phyloP scores from a whole-genome alignment of 1,284 basidiomycete genomes.

The Leucoagaricus sp. region DNA sequence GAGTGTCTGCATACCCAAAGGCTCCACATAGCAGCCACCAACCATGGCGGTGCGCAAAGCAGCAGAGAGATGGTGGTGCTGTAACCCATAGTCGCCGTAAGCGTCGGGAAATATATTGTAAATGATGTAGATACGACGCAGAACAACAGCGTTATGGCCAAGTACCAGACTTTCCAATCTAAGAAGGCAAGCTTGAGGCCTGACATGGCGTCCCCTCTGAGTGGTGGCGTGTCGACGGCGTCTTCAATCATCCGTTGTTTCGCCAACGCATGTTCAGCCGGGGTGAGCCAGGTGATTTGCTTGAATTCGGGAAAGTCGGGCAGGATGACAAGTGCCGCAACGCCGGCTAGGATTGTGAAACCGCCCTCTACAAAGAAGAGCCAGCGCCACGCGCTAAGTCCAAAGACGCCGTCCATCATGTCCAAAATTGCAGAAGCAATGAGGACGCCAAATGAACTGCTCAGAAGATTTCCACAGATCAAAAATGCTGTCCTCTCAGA shows the following conservation, averaged over 20 bases:
- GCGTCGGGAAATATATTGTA: constrained; percentile 69
- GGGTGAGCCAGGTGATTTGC: constrained; percentile 57
- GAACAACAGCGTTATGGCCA: constrained; percentile 54
- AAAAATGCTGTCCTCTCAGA: constrained; percentile 75
- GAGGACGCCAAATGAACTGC: constrained; percentile 81
- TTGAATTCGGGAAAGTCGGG: constrained; percentile 71
- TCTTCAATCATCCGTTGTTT: constrained; percentile 75
- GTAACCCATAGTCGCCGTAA: constrained; percentile 70
- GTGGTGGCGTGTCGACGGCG: constrained; percentile 42
- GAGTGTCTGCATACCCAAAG: constrained; percentile 62
- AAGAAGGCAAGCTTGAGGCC: constrained; percentile 61
- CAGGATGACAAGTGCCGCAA: constrained; percentile 65
- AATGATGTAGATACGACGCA: constrained; percentile 64
- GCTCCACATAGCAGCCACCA: constrained; percentile 61
- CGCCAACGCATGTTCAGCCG: constrained; percentile 66
- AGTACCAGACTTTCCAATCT: constrained; percentile 77
- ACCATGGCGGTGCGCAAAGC: constrained; percentile 79
- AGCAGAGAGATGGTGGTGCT: constrained; percentile 62
- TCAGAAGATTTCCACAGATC: constrained; percentile 71
- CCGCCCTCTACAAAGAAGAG: constrained; percentile 72
- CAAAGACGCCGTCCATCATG: constrained; percentile 69
- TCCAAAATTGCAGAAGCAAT: constrained; percentile 73
- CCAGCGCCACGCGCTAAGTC: constrained; percentile 82
- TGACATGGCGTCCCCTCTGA: constrained; percentile 23
- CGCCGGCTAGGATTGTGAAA: constrained; percentile 63